Percentiles rank a stretch among this genome's conserved stretches.
These are phyloP conservation scores for Mortierella alpina DNA, from an alignment of 192 early-diverging fungal species.

Conservation along the genomic window DNA sequence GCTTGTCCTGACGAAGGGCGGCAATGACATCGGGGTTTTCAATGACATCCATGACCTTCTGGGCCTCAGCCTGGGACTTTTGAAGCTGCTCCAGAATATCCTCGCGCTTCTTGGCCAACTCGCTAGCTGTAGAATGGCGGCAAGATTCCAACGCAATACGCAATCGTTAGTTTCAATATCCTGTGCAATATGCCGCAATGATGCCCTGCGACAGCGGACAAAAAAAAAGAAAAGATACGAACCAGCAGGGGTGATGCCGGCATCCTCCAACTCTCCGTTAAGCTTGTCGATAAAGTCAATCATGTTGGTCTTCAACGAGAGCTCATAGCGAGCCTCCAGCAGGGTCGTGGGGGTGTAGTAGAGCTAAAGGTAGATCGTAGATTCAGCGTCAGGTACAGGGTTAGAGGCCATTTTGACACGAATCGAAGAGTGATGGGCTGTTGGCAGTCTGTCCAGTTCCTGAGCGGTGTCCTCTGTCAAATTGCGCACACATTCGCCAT, in stretches of 20 bases:
- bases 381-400: not conserved
- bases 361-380: slow-evolving; percentile 59
- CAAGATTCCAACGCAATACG: not conserved
- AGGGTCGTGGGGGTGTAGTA: slow-evolving; percentile 79
- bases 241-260: slow-evolving; percentile 82
- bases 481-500: no score
- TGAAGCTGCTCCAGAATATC: slow-evolving; percentile 80
- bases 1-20: slow-evolving; percentile 93
- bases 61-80: slow-evolving; percentile 78
- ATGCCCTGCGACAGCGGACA: not conserved
- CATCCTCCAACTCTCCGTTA: slow-evolving; percentile 83
- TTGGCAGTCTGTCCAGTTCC: no score
- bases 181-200: not conserved
- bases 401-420: not conserved
- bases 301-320: slow-evolving; percentile 92
- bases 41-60: slow-evolving; percentile 88
- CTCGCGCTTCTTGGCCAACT: slow-evolving; percentile 79
- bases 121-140: slow-evolving; percentile 16
- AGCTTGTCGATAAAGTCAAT: slow-evolving; percentile 91
- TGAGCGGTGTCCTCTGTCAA: no score
- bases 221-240: slow-evolving; percentile 4
- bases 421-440: not conserved
- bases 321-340: slow-evolving; percentile 89
- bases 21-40: slow-evolving; percentile 91
- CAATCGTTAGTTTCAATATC: not conserved